Percentiles rank a stretch among this genome's conserved stretches.
phyloP scores from a whole-genome alignment of 306 rosid genomes.

The Gastrolobium bilobum region DNA sequence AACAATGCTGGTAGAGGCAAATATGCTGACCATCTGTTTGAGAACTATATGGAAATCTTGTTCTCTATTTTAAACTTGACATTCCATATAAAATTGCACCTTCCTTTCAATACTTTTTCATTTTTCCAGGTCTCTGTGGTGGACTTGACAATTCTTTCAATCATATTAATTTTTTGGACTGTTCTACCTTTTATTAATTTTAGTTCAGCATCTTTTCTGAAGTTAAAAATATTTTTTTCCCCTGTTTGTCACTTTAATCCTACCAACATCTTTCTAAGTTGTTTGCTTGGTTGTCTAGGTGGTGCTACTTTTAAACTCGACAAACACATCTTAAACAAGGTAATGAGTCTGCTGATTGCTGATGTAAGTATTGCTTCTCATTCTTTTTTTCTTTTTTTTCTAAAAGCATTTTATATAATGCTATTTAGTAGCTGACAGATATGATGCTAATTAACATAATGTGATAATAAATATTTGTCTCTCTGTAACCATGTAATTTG shows the following conservation, averaged over 20 bases:
- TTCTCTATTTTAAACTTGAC: not conserved
- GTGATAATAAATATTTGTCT: no score
- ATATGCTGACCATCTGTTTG: conserved; percentile 11
- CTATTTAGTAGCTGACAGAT: conserved; percentile 14
- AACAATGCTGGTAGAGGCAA: not conserved
- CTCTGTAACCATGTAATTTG: no score
- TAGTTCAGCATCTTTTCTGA: not conserved
- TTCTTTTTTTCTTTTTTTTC: not conserved
- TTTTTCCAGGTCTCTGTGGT: not conserved
- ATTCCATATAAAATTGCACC: not conserved
- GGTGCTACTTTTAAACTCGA: not conserved
- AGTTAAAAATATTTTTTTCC: not conserved
- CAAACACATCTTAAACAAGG: not conserved
- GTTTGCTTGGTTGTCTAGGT: conserved; percentile 8
- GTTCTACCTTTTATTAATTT: conserved; percentile 13
- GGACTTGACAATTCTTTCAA: conserved; percentile 10
- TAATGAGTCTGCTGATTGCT: not conserved
- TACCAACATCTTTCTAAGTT: conserved; percentile 25
- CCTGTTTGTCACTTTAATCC: not conserved
- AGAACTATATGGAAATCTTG: not conserved
- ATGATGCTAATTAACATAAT: not conserved
- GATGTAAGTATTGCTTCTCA: conserved; percentile 30
- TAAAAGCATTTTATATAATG: not conserved
- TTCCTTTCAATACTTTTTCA: not conserved
- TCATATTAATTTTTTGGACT: conserved; percentile 22